Evolutionary conservation across 2,329 filamentous ascomycete genomes (phyloP).

Genomic region (Zasmidium cellare): DNA sequence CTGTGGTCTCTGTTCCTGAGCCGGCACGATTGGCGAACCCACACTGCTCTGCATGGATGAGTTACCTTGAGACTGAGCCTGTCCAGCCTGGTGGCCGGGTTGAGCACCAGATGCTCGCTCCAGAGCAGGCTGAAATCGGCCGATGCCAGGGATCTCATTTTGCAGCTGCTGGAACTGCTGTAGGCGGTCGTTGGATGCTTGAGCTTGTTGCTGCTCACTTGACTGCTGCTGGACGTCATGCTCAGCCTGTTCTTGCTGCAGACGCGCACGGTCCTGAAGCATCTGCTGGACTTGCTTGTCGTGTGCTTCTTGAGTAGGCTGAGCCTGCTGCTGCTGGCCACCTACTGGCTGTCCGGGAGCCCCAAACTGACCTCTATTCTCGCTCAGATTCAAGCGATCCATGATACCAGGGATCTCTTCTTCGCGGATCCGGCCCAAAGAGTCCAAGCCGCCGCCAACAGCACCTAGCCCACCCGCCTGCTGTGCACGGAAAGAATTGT

Average conservation of each 20-base stretch:
- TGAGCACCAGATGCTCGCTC: slow-evolving; percentile 34
- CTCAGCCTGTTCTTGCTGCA: slow-evolving; percentile 63
- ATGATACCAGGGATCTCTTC: slow-evolving; percentile 69
- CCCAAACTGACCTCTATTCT: slow-evolving; percentile 50
- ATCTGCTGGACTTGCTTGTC: slow-evolving; percentile 60
- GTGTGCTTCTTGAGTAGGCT: slow-evolving; percentile 41
- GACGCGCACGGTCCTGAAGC: slow-evolving; percentile 60
- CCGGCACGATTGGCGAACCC: slow-evolving; percentile 14
- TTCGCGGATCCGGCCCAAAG: slow-evolving; percentile 56
- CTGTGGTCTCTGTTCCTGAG: slow-evolving; percentile 24
- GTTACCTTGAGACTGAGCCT: slow-evolving; percentile 18
- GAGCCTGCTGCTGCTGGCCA: slow-evolving; percentile 46
- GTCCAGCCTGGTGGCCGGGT: background rate
- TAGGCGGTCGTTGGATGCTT: slow-evolving; percentile 61
- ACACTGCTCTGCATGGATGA: slow-evolving; percentile 24
- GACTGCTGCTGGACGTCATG: slow-evolving; percentile 48
- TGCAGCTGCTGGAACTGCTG: slow-evolving; percentile 82
- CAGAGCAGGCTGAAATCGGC: slow-evolving; percentile 20
- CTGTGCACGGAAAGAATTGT: slow-evolving; percentile 52
- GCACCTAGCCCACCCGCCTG: slow-evolving; percentile 44
- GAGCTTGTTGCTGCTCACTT: slow-evolving; percentile 49
- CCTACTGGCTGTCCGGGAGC: slow-evolving; percentile 47
- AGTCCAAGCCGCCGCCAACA: slow-evolving; percentile 46
- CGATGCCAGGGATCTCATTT: slow-evolving; percentile 34
- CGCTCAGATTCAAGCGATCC: slow-evolving; percentile 63